Evolutionary conservation across 306 rosid genomes (phyloP).

Genomic region (Senna tora): DNA sequence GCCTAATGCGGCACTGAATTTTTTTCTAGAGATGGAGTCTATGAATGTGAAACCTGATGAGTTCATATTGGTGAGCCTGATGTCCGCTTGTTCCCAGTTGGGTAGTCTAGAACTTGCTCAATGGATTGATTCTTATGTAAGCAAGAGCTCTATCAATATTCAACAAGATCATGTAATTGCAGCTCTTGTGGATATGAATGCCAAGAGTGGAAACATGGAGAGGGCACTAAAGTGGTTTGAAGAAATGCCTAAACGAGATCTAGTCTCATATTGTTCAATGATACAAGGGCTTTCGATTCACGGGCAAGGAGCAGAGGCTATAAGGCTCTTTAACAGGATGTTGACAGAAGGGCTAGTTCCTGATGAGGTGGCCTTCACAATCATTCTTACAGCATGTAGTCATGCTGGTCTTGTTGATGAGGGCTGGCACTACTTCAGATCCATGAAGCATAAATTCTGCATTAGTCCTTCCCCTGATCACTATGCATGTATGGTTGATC

Average conservation of each 20-base stretch:
- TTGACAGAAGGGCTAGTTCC: constrained; percentile 65
- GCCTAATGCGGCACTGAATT: constrained; percentile 55
- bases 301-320: constrained; percentile 62
- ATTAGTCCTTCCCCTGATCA: constrained; percentile 69
- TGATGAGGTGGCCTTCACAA: constrained; percentile 76
- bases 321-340: constrained; percentile 67
- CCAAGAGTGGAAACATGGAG: constrained; percentile 80
- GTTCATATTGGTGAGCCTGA: constrained; percentile 69
- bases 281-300: constrained; percentile 79
- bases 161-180: constrained; percentile 57
- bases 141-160: constrained; percentile 46
- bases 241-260: constrained; percentile 52
- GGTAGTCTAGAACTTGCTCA: constrained; percentile 62
- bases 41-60: constrained; percentile 66
- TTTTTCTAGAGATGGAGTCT: constrained; percentile 63
- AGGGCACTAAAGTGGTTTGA: constrained; percentile 59
- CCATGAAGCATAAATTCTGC: constrained; percentile 49
- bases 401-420: constrained; percentile 69
- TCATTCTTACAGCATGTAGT: constrained; percentile 75
- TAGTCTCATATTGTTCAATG: constrained; percentile 70
- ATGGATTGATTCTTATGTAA: constrained; percentile 65
- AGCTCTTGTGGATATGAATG: constrained; percentile 85
- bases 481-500: constrained; percentile 81
- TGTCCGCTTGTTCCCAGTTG: constrained; percentile 72
- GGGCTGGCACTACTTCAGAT: constrained; percentile 68